Base-by-base conservation (phyloP, 2,329 filamentous ascomycete species). In the Cordyceps cateniannulata region DNA sequence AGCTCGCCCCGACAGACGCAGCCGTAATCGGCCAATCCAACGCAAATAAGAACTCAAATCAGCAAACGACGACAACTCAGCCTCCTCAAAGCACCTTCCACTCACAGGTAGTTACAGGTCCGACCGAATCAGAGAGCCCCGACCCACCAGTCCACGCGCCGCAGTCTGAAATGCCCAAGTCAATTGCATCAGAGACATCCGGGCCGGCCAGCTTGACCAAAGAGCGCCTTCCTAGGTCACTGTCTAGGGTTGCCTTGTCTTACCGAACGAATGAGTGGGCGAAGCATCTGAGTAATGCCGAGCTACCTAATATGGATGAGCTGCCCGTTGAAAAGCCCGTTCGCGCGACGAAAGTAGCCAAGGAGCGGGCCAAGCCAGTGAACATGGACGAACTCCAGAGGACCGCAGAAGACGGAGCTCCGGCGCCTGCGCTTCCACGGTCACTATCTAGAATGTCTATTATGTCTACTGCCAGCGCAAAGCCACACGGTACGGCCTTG, bases 181-280 rank as follows among this genome's bases (percentile, higher is more conserved):
- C 79, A 3, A 67, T 69, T 2, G 71, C 69, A 20, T 81, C 78
- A 1, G 69, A 66, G 1, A 73, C 73, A 2, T 81, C 81, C 2
- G 73, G 75, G 16, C 72, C 76, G 8, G 73, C 72, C 18, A 82
- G 75, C 51, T 71, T 89, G 62, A 85, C 81, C 5, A 81, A 80
- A 64, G 84, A 85, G 3, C 80, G 80, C 12, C 80, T 96, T 10
- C 90, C 90, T 0, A 77, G 80, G n/a, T 84, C 85, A 14, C 74
- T 92, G 38, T 95, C 92, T 1, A 87, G 85, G 63, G 83, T 96
- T 9, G 88, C 92, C 1, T 78, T 91, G 71, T 90, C 89, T 0
- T 96, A 95, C 70, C 85, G 93, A 61, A 97, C 92, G 1, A 96
- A 96, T 65, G 93, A 98, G 75, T 98, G 93, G 93, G 91, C 92